phyloP scores from a whole-genome alignment of 2,329 filamentous ascomycete genomes.

The Penicillium sp. region DNA sequence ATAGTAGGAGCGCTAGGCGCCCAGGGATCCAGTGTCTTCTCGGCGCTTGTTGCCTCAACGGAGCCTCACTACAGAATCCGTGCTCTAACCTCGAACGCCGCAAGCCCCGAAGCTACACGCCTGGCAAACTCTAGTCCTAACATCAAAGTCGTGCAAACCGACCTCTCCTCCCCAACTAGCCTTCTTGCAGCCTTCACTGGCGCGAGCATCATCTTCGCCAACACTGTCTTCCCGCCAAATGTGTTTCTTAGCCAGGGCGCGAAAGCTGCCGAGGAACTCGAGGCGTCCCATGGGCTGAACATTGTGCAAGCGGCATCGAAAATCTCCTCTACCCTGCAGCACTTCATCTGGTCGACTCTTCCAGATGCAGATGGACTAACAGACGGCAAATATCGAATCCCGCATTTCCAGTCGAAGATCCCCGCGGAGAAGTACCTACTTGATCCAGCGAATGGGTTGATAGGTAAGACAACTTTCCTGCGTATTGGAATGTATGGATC shows the following conservation, averaged over 20 bases:
- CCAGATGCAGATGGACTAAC: neutral
- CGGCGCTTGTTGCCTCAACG: neutral
- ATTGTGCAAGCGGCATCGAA: neutral
- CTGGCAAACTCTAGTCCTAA: neutral
- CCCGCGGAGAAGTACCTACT: neutral
- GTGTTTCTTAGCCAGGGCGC: neutral
- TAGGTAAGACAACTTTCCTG: neutral
- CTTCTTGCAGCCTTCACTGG: neutral
- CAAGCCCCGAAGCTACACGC: neutral
- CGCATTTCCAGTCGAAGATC: neutral
- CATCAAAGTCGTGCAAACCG: neutral
- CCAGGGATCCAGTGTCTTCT: neutral
- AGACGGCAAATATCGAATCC: neutral
- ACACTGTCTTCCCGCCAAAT: neutral
- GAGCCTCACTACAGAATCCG: neutral
- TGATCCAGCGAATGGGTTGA: neutral
- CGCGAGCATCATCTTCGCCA: neutral
- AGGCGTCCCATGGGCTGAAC: neutral
- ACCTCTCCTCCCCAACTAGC: neutral
- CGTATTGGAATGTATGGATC: slow-evolving; percentile 4
- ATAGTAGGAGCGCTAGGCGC: slow-evolving; percentile 1
- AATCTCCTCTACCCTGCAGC: neutral
- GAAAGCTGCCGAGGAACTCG: neutral
- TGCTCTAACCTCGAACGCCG: neutral
- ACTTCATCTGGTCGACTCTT: slow-evolving; percentile 1